Conservation (phyloP, 352 stramenopile genomes). For the Aphanomyces invadans region DNA sequence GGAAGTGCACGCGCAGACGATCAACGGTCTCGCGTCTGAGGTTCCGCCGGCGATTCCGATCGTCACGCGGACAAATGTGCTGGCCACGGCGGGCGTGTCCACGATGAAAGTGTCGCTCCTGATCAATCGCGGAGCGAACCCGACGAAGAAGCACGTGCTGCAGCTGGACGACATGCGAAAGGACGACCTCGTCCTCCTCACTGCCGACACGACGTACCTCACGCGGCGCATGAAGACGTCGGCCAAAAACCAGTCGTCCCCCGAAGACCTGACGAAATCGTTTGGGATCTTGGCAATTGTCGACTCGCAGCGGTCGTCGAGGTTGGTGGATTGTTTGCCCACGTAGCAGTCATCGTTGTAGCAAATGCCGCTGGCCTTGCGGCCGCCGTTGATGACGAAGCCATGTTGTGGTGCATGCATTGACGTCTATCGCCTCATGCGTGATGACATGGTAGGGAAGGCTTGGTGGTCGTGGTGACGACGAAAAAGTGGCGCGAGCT, state of each 20-base stretch:
- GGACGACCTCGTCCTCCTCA: constrained; percentile 77
- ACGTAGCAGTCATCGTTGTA: too few relatives aligned
- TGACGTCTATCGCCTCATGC: background rate
- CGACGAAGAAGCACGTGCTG: constrained; percentile 2
- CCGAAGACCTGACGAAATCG: constrained; percentile 14
- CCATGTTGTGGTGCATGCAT: too few relatives aligned
- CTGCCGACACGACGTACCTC: constrained; percentile 47
- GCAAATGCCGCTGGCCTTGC: too few relatives aligned
- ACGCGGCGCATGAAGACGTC: constrained; percentile 9
- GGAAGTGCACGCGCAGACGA: constrained; percentile 82
- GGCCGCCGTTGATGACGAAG: too few relatives aligned
- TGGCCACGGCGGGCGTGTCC: background rate
- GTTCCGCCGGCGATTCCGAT: constrained; percentile 43
- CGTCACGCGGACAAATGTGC: constrained; percentile 1
- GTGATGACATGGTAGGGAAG: constrained; percentile 44
- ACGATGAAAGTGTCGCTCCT: constrained; percentile 13
- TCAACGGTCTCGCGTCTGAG: constrained; percentile 72
- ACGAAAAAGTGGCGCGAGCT: constrained; percentile 42
- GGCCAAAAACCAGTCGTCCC: constrained; percentile 3
- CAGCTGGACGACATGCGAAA: constrained; percentile 17
- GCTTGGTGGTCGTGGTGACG: constrained; percentile 57
- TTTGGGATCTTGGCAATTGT: constrained; percentile 67
- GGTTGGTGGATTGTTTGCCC: too few relatives aligned
- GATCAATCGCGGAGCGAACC: background rate
- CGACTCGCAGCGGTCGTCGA: constrained; percentile 39